A percentile compares a stretch with the other conserved stretches of the same genome.
phyloP scores from a whole-genome alignment of 1,284 basidiomycete genomes.

The Irpex sp. region DNA sequence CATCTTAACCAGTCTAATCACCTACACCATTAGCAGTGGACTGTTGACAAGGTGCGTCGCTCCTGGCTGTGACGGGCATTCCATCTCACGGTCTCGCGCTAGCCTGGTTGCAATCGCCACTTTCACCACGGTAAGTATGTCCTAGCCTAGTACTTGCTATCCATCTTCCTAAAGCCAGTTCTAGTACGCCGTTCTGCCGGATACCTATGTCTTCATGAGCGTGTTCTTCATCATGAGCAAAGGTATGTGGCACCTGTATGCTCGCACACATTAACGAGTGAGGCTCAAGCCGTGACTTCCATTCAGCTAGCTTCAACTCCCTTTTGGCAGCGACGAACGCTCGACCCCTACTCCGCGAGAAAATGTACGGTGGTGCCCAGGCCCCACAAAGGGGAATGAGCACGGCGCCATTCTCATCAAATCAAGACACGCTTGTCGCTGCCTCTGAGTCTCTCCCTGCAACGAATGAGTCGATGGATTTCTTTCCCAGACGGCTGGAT shows the following conservation, averaged over 20 bases:
- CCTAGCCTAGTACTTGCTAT: not conserved
- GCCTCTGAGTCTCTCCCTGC: too few species aligned
- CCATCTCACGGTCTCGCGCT: not conserved
- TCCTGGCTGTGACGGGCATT: too few species aligned
- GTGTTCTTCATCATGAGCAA: conserved; percentile 12
- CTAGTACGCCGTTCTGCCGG: conserved; percentile 12
- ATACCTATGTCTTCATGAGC: conserved; percentile 13
- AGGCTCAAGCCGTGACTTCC: not conserved
- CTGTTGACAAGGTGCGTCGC: conserved; percentile 3
- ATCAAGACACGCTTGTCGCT: too few species aligned
- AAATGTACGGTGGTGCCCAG: not conserved
- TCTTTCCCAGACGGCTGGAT: too few species aligned
- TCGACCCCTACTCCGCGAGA: conserved; percentile 3
- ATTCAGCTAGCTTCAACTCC: conserved; percentile 13
- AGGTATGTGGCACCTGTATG: conserved; percentile 1
- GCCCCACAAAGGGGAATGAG: too few species aligned
- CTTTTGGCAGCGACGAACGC: conserved; percentile 15
- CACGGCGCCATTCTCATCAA: too few species aligned
- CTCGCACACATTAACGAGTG: not conserved
- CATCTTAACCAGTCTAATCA: not conserved
- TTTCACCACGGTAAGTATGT: conserved; percentile 4
- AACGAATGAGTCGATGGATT: too few species aligned
- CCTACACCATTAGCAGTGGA: conserved; percentile 6
- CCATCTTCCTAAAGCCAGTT: not conserved
- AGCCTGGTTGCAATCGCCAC: conserved; percentile 2